These are phyloP conservation scores for Parietaria judaica DNA, from an alignment of 306 rosid genomes.

Conservation along the genomic window DNA sequence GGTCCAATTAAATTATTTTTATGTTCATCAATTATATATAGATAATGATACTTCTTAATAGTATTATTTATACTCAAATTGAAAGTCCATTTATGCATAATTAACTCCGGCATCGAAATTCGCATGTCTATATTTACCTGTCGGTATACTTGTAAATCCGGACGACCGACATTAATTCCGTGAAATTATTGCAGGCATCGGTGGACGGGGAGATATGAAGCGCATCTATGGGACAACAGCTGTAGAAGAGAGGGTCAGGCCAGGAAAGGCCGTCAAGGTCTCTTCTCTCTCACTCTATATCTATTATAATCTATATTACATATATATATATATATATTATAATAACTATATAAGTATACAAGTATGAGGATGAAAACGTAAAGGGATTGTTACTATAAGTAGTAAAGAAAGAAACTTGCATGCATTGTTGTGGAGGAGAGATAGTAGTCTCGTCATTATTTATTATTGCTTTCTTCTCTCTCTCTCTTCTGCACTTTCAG, in stretches of 20 bases:
- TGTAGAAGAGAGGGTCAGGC: slow-evolving; percentile 99
- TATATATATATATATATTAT: too few relatives aligned
- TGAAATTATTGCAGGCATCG: slow-evolving; percentile 50
- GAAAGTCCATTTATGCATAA: too few relatives aligned
- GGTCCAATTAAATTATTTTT: background rate
- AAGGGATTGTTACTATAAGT: background rate
- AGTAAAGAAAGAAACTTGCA: slow-evolving; percentile 35
- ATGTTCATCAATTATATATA: background rate
- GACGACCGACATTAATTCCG: background rate
- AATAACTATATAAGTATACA: background rate
- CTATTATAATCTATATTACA: background rate
- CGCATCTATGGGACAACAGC: slow-evolving; percentile 99
- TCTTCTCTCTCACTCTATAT: background rate
- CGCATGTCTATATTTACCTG: too few relatives aligned
- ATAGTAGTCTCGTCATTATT: too few relatives aligned
- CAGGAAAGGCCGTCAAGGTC: slow-evolving; percentile 98
- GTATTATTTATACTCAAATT: too few relatives aligned
- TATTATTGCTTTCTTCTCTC: too few relatives aligned
- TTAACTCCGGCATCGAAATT: too few relatives aligned
- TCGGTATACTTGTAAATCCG: too few relatives aligned
- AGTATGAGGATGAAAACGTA: background rate
- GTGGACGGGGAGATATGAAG: slow-evolving; percentile 99
- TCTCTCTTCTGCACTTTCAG: too few relatives aligned
- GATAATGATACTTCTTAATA: background rate
- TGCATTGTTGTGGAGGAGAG: slow-evolving; percentile 15